phyloP scores from a whole-genome alignment of 1,139 yeast genomes.

The Magnusiomyces ingens region DNA sequence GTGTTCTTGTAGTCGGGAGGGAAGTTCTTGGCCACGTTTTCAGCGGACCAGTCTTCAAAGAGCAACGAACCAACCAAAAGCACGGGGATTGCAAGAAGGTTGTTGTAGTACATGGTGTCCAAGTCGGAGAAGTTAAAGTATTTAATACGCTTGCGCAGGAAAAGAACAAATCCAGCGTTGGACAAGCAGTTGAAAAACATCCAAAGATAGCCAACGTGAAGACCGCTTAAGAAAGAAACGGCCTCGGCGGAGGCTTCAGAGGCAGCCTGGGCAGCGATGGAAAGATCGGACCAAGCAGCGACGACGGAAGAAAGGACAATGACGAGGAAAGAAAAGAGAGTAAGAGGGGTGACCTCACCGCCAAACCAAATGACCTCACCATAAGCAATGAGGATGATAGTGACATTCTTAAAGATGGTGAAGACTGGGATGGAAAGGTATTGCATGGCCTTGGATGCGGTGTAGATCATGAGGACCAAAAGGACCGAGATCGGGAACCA shows the following conservation, averaged over 20 bases:
- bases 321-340: conserved; percentile 75
- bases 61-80: conserved; percentile 65
- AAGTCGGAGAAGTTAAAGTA: conserved; percentile 94
- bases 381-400: conserved; percentile 92
- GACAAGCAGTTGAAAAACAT: conserved; percentile 92
- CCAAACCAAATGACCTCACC: conserved; percentile 98
- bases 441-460: conserved; percentile 91
- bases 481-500: conserved; percentile 87
- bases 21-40: conserved; percentile 68
- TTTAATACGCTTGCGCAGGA: conserved; percentile 97
- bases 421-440: conserved; percentile 88
- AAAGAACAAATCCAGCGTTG: conserved; percentile 85
- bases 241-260: conserved; percentile 30
- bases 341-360: conserved; percentile 85
- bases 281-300: conserved; percentile 87
- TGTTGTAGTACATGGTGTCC: conserved; percentile 98
- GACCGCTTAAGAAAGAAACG: conserved; percentile 28
- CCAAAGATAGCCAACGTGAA: conserved; percentile 86
- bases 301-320: conserved; percentile 92
- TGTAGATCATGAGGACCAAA: conserved; percentile 90
- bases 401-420: conserved; percentile 95
- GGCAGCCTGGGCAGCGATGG: conserved; percentile 29
- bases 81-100: conserved; percentile 85
- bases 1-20: conserved; percentile 62
- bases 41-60: conserved; percentile 89